A percentile compares a stretch with the other conserved stretches of the same genome.
Evolutionary conservation across 78 protist species (phyloP).

Genomic region (Polysphondylium violaceum): DNA sequence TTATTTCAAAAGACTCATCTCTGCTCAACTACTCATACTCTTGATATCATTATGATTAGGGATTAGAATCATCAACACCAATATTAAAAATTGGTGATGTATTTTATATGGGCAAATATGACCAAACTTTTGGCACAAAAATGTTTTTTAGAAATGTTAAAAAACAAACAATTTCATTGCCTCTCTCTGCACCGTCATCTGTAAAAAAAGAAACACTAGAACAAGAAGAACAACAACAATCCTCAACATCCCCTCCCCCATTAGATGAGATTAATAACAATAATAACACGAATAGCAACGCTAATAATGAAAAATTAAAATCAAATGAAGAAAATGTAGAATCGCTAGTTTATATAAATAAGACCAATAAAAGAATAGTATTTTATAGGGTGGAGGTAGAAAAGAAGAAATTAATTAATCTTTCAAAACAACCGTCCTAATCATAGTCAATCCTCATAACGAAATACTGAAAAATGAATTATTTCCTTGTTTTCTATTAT

Average conservation of each 20-base stretch:
- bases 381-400: conserved; percentile 7
- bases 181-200: too few relatives aligned
- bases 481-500: too few relatives aligned
- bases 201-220: neutral
- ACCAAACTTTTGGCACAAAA: conserved; percentile 20
- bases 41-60: neutral
- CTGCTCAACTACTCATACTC: neutral
- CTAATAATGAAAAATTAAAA: neutral
- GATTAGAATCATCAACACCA: conserved; percentile 10
- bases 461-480: too few relatives aligned
- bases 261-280: neutral
- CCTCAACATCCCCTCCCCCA: neutral
- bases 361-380: neutral
- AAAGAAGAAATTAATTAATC: conserved; percentile 4
- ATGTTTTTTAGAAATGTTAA: conserved; percentile 9
- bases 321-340: too few relatives aligned
- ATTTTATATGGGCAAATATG: conserved; percentile 24
- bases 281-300: neutral
- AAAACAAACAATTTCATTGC: too few relatives aligned
- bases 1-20: neutral
- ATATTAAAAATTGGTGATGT: conserved; percentile 23
- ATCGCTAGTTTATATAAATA: neutral
- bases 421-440: too few relatives aligned
- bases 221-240: neutral
- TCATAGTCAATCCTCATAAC: too few relatives aligned